Base-by-base conservation (phyloP, 805 yeast species). In the Suhomyces canberraensis region DNA sequence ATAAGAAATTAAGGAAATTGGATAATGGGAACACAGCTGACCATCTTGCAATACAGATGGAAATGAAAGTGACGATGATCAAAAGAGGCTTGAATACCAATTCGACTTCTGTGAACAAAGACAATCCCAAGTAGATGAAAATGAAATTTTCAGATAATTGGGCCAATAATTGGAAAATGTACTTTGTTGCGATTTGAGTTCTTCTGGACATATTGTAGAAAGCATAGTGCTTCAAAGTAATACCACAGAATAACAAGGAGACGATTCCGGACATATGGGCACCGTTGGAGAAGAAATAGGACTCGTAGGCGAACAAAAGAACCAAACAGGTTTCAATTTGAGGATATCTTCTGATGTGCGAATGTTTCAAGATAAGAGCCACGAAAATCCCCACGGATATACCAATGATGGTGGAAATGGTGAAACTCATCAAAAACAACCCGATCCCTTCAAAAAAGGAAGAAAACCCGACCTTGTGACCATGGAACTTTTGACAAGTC, bases 211-310 rank as follows among this genome's bases (percentile, higher is more conserved):
- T 93, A 64, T 91, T 95, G 64, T 78, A 93, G 64, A 90, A 90
- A 11, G 98, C 98, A 56, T 93, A 93, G 61, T 95, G 98, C 60
- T 91, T 93, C 58, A 93, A 68, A 1, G 98, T 91, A 45, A 93
- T 93, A 37, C 99, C 98, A 59, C 97, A 91, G 66, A 93, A 93
- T 47, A 93, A 66, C 47, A 93, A 70, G 1, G 97, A 89, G 5
- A 91, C 98, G 46, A 91, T 91, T 31, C 99, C 99, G 4, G 98
- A 90, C 98, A 93, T 93, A 59, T 95, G 98, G 52, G 98, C 95
- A 33, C 98, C 99, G 55, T 93, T 93, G 29, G 98, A 90, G 62
- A 93, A 93, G 69, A 93, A 93, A 61, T 93, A 93, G 0, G 97
- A 88, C 52, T 89, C 96, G 58, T 93, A 93, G 13, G 98, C 97